Evolutionary conservation across 257 asterid genomes (phyloP), one percentile per base, ranked within the genome.

Genomic region (Primulina tabacum): DNA sequence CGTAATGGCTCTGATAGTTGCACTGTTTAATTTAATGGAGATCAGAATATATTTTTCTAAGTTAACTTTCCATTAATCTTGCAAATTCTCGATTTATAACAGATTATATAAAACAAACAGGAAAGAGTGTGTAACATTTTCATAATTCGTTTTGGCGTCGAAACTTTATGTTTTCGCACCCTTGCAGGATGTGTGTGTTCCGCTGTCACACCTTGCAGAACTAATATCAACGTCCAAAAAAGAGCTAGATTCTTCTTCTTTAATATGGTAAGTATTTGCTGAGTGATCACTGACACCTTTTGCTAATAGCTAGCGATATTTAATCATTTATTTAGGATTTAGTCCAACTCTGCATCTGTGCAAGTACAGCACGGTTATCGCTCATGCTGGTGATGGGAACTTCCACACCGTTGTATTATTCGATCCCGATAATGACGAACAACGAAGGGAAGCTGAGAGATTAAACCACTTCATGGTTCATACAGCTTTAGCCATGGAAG

Each of bases 331-430:
- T 34, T 52, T 57, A 21, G 9, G 26, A 38, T 52, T 33, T 10
- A 58, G 63, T 55, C 57, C 71, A 64, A 63, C 57, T 17, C 58
- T 40, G 17, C 69, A 24, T 52, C 56, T 32, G 40, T 56, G 50
- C 52, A 63, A 17, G 74, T 50, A 82, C 90, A 93, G 97, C 91
- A 85, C 96, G 0, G 94, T 93, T 77, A 70, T 93, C 75, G 99
- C 99, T 75, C 99, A 93, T 85, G 99, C 99, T 68, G 96, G 99
- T 70, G 99, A 93, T 52, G 97, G 97, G 52, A 93, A 93, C 81
- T 93, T 93, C 90, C 99, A 93, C 80, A 84, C 95, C 0, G 70
- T 90, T 35, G 26, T 93, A 76, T 77, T 93, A 55, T 93, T 93
- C 62, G 92, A 93, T 78, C 96, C 99, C 60, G 65, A 75, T 38